phyloP scores from a whole-genome alignment of 768 basidiomycete species.

The Xerocomellus dryophilus region DNA sequence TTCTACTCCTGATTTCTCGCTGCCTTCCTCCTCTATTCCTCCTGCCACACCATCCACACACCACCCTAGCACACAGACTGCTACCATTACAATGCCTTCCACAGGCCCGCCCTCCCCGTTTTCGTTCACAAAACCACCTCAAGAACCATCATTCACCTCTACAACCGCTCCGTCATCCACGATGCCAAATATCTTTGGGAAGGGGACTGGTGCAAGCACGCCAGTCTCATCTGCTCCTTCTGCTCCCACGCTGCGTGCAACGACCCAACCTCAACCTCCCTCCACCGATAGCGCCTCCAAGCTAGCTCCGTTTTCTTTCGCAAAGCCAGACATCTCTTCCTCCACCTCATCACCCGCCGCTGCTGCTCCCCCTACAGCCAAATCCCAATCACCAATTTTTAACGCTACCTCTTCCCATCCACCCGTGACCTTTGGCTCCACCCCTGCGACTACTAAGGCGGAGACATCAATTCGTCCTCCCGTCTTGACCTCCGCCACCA shows the following conservation, averaged over 20 bases:
- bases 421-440: conserved; percentile 6
- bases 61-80: conserved; percentile 4
- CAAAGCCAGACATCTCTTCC: conserved; percentile 22
- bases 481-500: background rate
- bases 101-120: conserved; percentile 9
- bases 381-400: conserved; percentile 16
- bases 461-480: conserved; percentile 1
- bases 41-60: conserved; percentile 16
- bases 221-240: conserved; percentile 4
- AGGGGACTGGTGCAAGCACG: conserved; percentile 19
- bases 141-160: conserved; percentile 5
- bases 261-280: conserved; percentile 11
- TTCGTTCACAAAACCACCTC: conserved; percentile 18
- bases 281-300: conserved; percentile 11
- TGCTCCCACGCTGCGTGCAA: conserved; percentile 2
- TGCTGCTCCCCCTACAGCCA: conserved; percentile 7
- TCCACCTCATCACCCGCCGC: conserved; percentile 19
- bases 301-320: conserved; percentile 9
- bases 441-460: conserved; percentile 8
- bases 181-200: conserved; percentile 32
- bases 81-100: conserved; percentile 13
- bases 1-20: conserved; percentile 23
- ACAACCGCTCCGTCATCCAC: conserved; percentile 5
- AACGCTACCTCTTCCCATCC: conserved; percentile 12
- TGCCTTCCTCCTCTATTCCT: conserved; percentile 27